A percentile compares a stretch with the other conserved stretches of the same genome.
phyloP scores from a whole-genome alignment of 2,329 filamentous ascomycete species.

The Mycosphaerella arachidis region DNA sequence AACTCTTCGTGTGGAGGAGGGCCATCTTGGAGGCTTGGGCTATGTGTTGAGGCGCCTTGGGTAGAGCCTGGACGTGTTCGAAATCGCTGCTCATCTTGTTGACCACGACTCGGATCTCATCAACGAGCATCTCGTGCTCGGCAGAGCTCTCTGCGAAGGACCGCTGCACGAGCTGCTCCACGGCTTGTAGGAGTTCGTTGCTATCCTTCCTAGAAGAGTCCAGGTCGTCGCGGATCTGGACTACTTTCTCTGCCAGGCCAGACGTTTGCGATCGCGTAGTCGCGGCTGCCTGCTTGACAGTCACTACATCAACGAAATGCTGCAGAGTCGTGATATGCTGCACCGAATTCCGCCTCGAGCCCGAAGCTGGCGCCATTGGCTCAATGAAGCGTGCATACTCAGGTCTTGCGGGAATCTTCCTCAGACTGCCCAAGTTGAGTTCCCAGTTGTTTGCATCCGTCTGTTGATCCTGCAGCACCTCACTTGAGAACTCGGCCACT shows the following conservation, averaged over 20 bases:
- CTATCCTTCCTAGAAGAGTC: conserved; percentile 40
- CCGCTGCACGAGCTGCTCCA: conserved; percentile 40
- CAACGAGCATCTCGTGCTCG: conserved; percentile 65
- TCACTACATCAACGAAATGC: conserved; percentile 71
- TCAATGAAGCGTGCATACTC: conserved; percentile 55
- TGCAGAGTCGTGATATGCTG: conserved; percentile 58
- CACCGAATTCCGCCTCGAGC: conserved; percentile 29
- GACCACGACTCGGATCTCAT: conserved; percentile 80
- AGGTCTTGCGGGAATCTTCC: conserved; percentile 59
- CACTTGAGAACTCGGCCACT: conserved; percentile 64
- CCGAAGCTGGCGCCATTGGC: conserved; percentile 16
- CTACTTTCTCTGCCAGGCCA: conserved; percentile 56
- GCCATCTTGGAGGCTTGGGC: conserved; percentile 61
- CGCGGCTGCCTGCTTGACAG: conserved; percentile 66
- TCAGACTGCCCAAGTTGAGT: conserved; percentile 60
- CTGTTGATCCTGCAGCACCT: conserved; percentile 64
- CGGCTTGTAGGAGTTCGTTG: conserved; percentile 41
- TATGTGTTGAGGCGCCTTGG: conserved; percentile 61
- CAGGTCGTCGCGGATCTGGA: conserved; percentile 40
- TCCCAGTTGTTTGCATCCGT: conserved; percentile 64
- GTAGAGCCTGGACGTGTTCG: conserved; percentile 67
- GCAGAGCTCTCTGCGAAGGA: conserved; percentile 31
- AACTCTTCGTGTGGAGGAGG: conserved; percentile 58
- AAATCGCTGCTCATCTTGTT: conserved; percentile 86
- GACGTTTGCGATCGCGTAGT: conserved; percentile 60